Evolutionary conservation across 2,329 filamentous ascomycete species (phyloP).

Genomic region (Alternaria sp.): DNA sequence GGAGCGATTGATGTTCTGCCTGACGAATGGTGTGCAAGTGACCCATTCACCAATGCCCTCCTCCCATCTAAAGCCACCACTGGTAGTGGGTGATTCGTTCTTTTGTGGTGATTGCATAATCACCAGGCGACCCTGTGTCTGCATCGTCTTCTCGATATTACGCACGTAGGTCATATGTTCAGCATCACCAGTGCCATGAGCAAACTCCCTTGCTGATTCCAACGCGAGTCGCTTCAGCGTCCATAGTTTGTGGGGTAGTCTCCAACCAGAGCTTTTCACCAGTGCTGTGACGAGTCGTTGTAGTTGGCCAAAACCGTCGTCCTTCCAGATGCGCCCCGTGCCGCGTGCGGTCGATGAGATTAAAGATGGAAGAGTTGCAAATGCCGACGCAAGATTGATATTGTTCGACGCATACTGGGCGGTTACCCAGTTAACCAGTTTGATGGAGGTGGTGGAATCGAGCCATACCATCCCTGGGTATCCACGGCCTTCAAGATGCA

Average conservation of each 20-base stretch:
- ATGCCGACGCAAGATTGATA: constrained; percentile 32
- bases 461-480: constrained; percentile 16
- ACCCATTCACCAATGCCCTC: constrained; percentile 59
- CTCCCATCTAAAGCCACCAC: constrained; percentile 54
- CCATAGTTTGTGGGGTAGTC: constrained; percentile 45
- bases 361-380: constrained; percentile 41
- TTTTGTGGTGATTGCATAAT: constrained; percentile 42
- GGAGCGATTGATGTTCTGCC: constrained; percentile 28
- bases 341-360: constrained; percentile 47
- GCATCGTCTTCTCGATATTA: constrained; percentile 46
- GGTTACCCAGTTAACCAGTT: constrained; percentile 33
- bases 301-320: constrained; percentile 48
- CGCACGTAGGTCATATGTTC: constrained; percentile 42
- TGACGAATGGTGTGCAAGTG: constrained; percentile 51
- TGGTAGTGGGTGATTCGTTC: constrained; percentile 36
- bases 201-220: constrained; percentile 50
- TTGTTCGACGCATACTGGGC: constrained; percentile 35
- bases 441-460: constrained; percentile 20
- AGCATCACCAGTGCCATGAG: constrained; percentile 38
- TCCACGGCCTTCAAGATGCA: constrained; percentile 32
- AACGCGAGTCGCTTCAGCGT: constrained; percentile 50
- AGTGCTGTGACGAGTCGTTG: constrained; percentile 43
- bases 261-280: constrained; percentile 31
- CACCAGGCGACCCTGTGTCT: constrained; percentile 37
- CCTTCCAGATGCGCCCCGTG: constrained; percentile 47